Evolutionary conservation across 352 stramenopile species (phyloP), one percentile per base, ranked within the genome.

Genomic region (Blastocystis sp.): DNA sequence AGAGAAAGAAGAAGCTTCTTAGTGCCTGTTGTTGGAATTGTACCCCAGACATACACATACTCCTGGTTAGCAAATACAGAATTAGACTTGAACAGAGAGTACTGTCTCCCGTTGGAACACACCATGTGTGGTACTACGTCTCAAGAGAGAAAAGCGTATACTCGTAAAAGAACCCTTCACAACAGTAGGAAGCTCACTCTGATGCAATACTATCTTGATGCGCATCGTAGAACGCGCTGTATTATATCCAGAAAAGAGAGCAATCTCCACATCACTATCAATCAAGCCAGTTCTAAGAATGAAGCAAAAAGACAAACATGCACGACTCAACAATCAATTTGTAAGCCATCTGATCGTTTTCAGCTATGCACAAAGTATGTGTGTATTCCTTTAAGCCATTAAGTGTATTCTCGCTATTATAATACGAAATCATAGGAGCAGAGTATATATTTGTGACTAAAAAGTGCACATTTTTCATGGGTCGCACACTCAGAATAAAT

Each of bases 291-390:
- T 29, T 66, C 73, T 84, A 66, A 37, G 18, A 6, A 66, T 66
- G n/a, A 47, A 20, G 13, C 5, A 15, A 3, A 45, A 15, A 47
- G 4, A 23, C 1, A 43, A 55, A 53, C 6, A 6, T 2, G 7
- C 50, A 84, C 73, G 20, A 47, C 45, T 29, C 29, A n/a, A 84
- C 73, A 45, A 47, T 69, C 13, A 84, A 53, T 18, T 53, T 50
- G 43, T 84, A 84, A 7, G 73, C 43, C 73, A 84, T 84, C 56
- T 66, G 73, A 45, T 84, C 73, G 53, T 84, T 84, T 11, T 84
- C 47, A 5, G 15, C 41, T 11, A 84, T 68, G 41, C 73, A 84
- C 7, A 84, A 39, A 3, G 73, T 84, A 13, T 84, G 41, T 1
- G 47, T 84, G 53, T 66, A 68, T 45, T 84, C 73, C 18, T n/a